Conservation (phyloP, 257 asterid genomes). For the Eucommia ulmoides region DNA sequence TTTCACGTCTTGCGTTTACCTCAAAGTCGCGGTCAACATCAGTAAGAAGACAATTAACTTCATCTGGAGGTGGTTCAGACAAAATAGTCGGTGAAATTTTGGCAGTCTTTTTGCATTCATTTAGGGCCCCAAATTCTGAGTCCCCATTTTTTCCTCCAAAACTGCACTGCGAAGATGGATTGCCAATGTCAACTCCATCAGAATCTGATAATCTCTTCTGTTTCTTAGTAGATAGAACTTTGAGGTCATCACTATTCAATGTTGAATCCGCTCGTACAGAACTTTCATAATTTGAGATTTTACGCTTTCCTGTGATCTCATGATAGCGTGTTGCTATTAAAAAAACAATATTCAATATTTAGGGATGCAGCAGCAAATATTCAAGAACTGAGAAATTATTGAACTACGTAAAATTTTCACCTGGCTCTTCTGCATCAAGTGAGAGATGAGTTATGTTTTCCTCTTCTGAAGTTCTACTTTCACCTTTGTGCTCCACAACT, state of each 20-base stretch:
- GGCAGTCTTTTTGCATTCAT: constrained; percentile 20
- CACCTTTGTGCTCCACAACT: constrained; percentile 21
- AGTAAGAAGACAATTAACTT: constrained; percentile 10
- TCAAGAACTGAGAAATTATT: background rate
- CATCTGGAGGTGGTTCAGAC: constrained; percentile 16
- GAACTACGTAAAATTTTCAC: constrained; percentile 19
- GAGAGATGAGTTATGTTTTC: constrained; percentile 15
- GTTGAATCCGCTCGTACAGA: constrained; percentile 15
- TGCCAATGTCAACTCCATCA: constrained; percentile 14
- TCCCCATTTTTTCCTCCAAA: constrained; percentile 13
- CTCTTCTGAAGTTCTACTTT: constrained; percentile 20
- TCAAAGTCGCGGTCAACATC: constrained; percentile 14
- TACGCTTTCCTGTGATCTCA: constrained; percentile 27
- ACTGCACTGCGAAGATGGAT: constrained; percentile 13
- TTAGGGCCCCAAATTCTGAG: constrained; percentile 20
- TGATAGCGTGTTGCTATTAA: constrained; percentile 23
- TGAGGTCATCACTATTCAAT: constrained; percentile 22
- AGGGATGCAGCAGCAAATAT: constrained; percentile 3
- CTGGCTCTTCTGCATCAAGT: constrained; percentile 20
- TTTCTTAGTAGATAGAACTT: constrained; percentile 35
- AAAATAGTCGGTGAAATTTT: constrained; percentile 16
- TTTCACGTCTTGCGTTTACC: constrained; percentile 21
- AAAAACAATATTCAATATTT: constrained; percentile 3
- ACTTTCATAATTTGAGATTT: constrained; percentile 20
- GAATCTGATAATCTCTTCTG: constrained; percentile 25